phyloP scores from a whole-genome alignment of 2,329 filamentous ascomycete genomes.

The Colletotrichum somersetense region DNA sequence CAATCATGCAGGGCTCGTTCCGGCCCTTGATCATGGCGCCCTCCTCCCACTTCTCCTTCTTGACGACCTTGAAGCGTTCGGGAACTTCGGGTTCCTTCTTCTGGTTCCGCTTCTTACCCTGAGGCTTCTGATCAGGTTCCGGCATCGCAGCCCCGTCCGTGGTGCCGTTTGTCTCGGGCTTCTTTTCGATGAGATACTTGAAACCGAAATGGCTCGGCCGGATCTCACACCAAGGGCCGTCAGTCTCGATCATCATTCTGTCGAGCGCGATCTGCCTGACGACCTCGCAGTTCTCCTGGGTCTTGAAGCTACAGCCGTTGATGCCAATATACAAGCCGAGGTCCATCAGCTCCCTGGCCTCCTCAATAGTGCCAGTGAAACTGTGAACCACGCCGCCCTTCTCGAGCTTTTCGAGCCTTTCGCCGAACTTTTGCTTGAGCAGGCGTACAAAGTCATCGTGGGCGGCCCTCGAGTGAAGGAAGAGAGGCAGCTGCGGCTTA shows the following conservation, averaged over 20 bases:
- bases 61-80: constrained; percentile 83
- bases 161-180: constrained; percentile 47
- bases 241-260: constrained; percentile 92
- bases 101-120: constrained; percentile 62
- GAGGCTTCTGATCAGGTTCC: constrained; percentile 45
- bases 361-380: constrained; percentile 89
- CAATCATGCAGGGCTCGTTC: constrained; percentile 92
- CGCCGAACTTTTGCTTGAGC: constrained; percentile 69
- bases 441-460: constrained; percentile 85
- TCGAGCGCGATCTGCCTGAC: constrained; percentile 84
- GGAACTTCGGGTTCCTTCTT: constrained; percentile 76
- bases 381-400: constrained; percentile 90
- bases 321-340: constrained; percentile 92
- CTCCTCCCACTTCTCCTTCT: constrained; percentile 94
- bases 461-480: constrained; percentile 91
- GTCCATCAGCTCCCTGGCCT: constrained; percentile 84
- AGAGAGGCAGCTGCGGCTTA: constrained; percentile 84
- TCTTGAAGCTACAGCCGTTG: constrained; percentile 97
- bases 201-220: constrained; percentile 88
- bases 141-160: constrained; percentile 39
- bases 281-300: constrained; percentile 87
- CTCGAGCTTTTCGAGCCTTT: constrained; percentile 73
- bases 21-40: constrained; percentile 93
- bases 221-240: constrained; percentile 98
- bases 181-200: constrained; percentile 70